These are phyloP conservation scores for Drosera capensis DNA, from an alignment of 148 eudicot genomes.

Conservation along the genomic window DNA sequence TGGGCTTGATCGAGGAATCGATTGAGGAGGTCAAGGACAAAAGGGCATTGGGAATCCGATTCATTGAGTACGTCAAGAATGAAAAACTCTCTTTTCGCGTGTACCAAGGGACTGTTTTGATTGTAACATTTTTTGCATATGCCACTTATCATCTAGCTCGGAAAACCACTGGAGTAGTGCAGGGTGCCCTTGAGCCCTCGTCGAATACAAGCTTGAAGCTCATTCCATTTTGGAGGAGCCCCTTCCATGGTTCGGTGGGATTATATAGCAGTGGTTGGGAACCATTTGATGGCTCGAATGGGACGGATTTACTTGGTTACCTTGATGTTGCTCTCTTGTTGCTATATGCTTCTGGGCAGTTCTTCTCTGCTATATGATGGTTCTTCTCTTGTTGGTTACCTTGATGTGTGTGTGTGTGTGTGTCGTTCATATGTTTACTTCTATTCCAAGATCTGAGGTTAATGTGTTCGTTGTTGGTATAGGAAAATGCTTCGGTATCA, in stretches of 20 bases:
- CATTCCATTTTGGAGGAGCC: slow-evolving; percentile 26
- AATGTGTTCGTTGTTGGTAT: too few relatives aligned
- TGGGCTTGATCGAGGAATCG: too few relatives aligned
- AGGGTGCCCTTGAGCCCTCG: slow-evolving; percentile 79
- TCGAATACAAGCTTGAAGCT: slow-evolving; percentile 14
- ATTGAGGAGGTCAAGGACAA: slow-evolving; percentile 18
- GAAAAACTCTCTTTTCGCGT: slow-evolving; percentile 50
- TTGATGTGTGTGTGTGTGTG: too few relatives aligned
- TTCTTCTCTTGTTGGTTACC: too few relatives aligned
- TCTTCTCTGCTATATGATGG: too few relatives aligned
- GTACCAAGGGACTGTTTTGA: slow-evolving; percentile 60
- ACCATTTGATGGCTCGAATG: slow-evolving; percentile 61
- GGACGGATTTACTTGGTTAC: slow-evolving; percentile 68
- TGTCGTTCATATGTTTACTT: too few relatives aligned
- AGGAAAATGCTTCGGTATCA: too few relatives aligned
- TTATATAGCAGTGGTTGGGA: slow-evolving; percentile 52
- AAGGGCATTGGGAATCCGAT: slow-evolving; percentile 50
- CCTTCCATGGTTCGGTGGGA: slow-evolving; percentile 17
- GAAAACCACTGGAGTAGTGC: slow-evolving; percentile 73
- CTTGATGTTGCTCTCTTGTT: slow-evolving; percentile 83
- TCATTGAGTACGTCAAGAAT: slow-evolving; percentile 31
- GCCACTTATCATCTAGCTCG: slow-evolving; percentile 64
- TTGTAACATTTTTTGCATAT: slow-evolving; percentile 69
- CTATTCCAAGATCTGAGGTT: too few relatives aligned
- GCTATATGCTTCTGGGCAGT: slow-evolving; percentile 68